Base-by-base conservation (phyloP, 2,329 filamentous ascomycete genomes). In the Pestalotiopsis sp. region DNA sequence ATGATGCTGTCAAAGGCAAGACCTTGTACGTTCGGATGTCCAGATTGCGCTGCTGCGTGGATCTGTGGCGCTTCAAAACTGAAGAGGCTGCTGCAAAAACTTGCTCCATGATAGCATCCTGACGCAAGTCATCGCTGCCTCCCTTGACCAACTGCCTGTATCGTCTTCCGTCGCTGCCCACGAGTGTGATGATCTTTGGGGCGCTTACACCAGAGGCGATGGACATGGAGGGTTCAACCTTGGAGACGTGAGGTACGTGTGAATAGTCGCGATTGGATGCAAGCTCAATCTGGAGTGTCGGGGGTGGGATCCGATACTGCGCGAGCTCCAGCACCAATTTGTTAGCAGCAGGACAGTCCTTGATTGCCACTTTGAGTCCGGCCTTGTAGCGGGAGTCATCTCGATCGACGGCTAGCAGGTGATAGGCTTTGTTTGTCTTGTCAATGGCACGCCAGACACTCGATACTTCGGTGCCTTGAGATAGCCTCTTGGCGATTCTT, bases 81-180 rank as follows among this genome's bases (percentile, higher is more conserved):
- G 93, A 93, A 68, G 94, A 98, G 25, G 98, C 96, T 80, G 97
- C 94, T 69, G 95, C 93, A 78, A 99, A 99, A 1, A 99, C 96
- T 81, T 99, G 96, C 80, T 99, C 97, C 97, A 99, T 99, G 84
- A 90, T 99, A 59, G 95, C 94, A 76, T 99, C 96, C 82, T 99
- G 96, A 9, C 97, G 92, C 13, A 99, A 87, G 77, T 99, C 95
- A 78, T 99, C 96, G 76, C 95, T 95, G 20, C 96, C 95, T 71
- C 94, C 94, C 85, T 99, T 99, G 77, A 97, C 93, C 70, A 99
- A 85, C 80, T 98, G 94, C 79, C 93, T 97, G 82, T 95, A 97
- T 45, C 86, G 88, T 68, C 86, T 83, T 6, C 96, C 97, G 79
- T 98, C 89, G 20, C 88, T 93, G 17, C 90, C 93, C 23, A 93